Evolutionary conservation across 2,329 filamentous ascomycete genomes (phyloP), one percentile per base, ranked within the genome.

Genomic region (Botryotinia globosa): DNA sequence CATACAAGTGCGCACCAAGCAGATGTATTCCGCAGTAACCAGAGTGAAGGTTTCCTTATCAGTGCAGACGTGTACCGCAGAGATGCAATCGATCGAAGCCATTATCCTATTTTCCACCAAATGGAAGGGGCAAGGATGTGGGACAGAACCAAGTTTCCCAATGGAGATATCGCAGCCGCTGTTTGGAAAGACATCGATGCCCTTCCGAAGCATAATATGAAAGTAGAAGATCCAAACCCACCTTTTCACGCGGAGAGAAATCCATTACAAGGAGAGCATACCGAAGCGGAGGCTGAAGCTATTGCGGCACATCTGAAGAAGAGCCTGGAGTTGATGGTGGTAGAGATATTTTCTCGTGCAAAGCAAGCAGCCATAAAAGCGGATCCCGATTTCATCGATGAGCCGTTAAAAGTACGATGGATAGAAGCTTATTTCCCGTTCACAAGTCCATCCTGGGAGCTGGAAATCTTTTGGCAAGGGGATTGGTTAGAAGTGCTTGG

Each of bases 351-450:
- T 82, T 89, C 89, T 16, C 88, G 91, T 48, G 94, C 94, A 10
- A 90, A 90, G 80, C 85, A 86, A 67, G 92, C 91, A 7, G 88
- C 89, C 10, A 83, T 85, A 25, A 82, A 80, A 18, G 83, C 84
- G 8, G 85, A 87, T 67, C 84, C 85, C 8, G 78, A 83, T 71
- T 85, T 83, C 76, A 81, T 84, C 32, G 85, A 89, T 67, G 92
- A 97, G 79, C 93, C 94, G 7, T 85, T 98, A 56, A 91, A 90
- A 77, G 90, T 98, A 79, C 89, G 96, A 76, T 99, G 96, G 96
- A 91, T 98, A 12, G 95, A 98, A 82, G 94, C 96, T 1, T 98
- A 96, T 83, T 99, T 99, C 83, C 96, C 96, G 56, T 98, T 98
- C 81, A 99, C 96, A 0, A 94, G 91, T 73, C 96, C 96, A 0